These are phyloP conservation scores for Buddleja alternifolia DNA, from an alignment of 257 asterid genomes.

Conservation along the genomic window DNA sequence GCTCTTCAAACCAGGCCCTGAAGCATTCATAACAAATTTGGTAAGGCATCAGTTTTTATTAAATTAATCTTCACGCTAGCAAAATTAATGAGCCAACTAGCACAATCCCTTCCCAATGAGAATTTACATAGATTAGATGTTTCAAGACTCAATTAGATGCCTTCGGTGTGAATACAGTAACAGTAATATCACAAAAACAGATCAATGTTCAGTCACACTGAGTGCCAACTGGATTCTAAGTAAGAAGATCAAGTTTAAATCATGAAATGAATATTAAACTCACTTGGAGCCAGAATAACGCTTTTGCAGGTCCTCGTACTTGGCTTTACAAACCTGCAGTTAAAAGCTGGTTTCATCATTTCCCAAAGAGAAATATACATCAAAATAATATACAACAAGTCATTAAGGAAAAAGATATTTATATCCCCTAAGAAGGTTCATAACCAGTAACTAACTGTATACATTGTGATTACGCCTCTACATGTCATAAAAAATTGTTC, in stretches of 20 bases:
- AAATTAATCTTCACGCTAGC: background rate
- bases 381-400: background rate
- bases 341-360: slow-evolving; percentile 23
- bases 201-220: background rate
- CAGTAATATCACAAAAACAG: too few relatives aligned
- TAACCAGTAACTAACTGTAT: background rate
- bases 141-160: slow-evolving; percentile 5
- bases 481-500: background rate
- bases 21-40: slow-evolving; percentile 19
- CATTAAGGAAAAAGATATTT: too few relatives aligned
- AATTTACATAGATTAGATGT: background rate
- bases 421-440: background rate
- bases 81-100: background rate
- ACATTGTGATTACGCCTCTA: background rate
- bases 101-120: background rate
- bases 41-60: slow-evolving; percentile 6
- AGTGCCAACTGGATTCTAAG: background rate
- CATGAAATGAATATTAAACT: slow-evolving; percentile 31
- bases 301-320: slow-evolving; percentile 60
- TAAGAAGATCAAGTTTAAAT: slow-evolving; percentile 12
- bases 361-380: slow-evolving; percentile 4
- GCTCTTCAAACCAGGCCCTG: slow-evolving; percentile 91
- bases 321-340: slow-evolving; percentile 69
- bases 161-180: too few relatives aligned
- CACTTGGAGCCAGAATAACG: slow-evolving; percentile 64